phyloP scores from a whole-genome alignment of 1,139 yeast species.

The Yamadazyma sp. region DNA sequence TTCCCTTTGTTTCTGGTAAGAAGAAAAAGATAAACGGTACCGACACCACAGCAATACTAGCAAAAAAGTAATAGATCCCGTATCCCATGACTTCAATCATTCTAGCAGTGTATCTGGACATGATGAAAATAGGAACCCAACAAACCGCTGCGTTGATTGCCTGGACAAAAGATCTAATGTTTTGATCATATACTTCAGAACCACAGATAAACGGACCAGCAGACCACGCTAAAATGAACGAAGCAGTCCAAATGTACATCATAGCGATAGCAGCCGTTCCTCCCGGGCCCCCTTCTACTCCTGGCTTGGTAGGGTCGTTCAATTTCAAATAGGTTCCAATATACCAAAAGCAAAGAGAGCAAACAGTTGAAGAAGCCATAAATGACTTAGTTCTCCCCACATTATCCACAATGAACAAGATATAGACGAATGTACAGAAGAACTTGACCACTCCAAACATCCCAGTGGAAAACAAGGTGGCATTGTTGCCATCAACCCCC shows the following conservation, averaged over 20 bases:
- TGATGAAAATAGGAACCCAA: conserved; percentile 44
- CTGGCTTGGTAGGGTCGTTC: conserved; percentile 38
- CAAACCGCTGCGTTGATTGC: conserved; percentile 44
- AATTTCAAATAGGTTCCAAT: conserved; percentile 41
- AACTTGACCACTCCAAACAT: conserved; percentile 14
- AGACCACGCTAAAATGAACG: conserved; percentile 44
- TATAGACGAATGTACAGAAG: conserved; percentile 11
- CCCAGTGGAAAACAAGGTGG: conserved; percentile 35
- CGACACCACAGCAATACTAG: conserved; percentile 29
- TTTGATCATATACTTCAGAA: conserved; percentile 42
- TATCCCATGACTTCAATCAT: conserved; percentile 41
- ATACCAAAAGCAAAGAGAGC: conserved; percentile 44
- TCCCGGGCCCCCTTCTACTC: conserved; percentile 41
- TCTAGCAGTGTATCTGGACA: conserved; percentile 36
- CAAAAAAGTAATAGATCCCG: conserved; percentile 44
- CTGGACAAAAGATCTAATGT: conserved; percentile 42
- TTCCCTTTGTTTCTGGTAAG: conserved; percentile 43
- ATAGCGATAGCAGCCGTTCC: conserved; percentile 44
- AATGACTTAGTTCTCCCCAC: conserved; percentile 25
- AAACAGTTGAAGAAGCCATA: conserved; percentile 34
- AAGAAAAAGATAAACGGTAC: conserved; percentile 37
- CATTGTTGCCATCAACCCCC: conserved; percentile 10
- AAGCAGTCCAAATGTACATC: conserved; percentile 47
- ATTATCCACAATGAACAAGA: conserved; percentile 11
- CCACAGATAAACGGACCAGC: conserved; percentile 48